A percentile compares a stretch with the other conserved stretches of the same genome.
phyloP scores from a whole-genome alignment of 495 filamentous ascomycete species.

The Penicillium ochrochloron region DNA sequence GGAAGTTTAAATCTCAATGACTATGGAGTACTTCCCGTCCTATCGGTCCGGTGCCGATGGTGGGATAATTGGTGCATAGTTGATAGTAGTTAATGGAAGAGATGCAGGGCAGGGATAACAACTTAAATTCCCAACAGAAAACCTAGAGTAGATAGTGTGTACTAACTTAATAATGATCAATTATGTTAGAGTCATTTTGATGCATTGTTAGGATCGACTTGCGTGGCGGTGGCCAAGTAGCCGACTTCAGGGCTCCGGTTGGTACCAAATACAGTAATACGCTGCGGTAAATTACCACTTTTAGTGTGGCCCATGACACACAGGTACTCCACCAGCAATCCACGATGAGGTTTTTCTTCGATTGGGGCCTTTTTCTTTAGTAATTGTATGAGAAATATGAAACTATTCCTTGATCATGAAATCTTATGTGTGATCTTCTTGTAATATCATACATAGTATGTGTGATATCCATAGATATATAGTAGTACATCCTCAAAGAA shows the following conservation, averaged over 20 bases:
- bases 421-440: not conserved
- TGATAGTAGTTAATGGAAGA: slow-evolving; percentile 1
- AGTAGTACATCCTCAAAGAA: not conserved
- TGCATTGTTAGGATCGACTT: not conserved
- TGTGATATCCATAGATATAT: not conserved
- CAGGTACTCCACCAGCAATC: not conserved
- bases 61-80: not conserved
- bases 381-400: not conserved
- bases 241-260: slow-evolving; percentile 8
- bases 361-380: slow-evolving; percentile 2
- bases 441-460: not conserved
- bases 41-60: slow-evolving; percentile 1
- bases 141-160: not conserved
- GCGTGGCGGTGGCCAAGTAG: slow-evolving; percentile 12
- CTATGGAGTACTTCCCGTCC: not conserved
- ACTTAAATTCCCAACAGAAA: slow-evolving; percentile 4
- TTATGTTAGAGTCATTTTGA: not conserved
- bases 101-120: not conserved
- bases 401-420: not conserved
- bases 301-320: slow-evolving; percentile 9
- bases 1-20: slow-evolving; percentile 7
- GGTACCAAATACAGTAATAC: slow-evolving; percentile 5
- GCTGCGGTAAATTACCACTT: slow-evolving; percentile 4
- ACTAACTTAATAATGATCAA: not conserved
- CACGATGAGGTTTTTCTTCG: not conserved